phyloP scores from a whole-genome alignment of 768 basidiomycete genomes.

The Flagelloscypha sp. region DNA sequence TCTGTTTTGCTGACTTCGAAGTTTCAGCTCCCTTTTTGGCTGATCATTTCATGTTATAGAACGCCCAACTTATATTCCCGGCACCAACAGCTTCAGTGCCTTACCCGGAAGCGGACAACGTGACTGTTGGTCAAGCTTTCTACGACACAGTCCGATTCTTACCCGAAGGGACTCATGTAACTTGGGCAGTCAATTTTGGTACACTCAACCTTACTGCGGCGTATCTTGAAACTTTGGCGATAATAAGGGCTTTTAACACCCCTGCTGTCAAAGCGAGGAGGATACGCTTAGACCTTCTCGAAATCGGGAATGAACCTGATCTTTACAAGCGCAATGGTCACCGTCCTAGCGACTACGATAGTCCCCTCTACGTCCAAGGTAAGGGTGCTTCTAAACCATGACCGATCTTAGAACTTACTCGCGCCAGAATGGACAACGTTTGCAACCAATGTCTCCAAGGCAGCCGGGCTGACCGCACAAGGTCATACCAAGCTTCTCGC shows the following conservation, averaged over 20 bases:
- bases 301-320: slow-evolving; percentile 58
- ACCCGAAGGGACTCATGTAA: slow-evolving; percentile 53
- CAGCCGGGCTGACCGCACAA: slow-evolving; percentile 26
- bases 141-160: slow-evolving; percentile 46
- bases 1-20: background rate
- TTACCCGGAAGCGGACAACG: slow-evolving; percentile 59
- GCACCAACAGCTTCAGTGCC: slow-evolving; percentile 39
- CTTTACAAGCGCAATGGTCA: slow-evolving; percentile 40
- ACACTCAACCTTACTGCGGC: slow-evolving; percentile 40
- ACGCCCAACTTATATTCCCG: slow-evolving; percentile 42
- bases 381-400: slow-evolving; percentile 20
- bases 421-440: slow-evolving; percentile 44
- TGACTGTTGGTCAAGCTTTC: slow-evolving; percentile 50
- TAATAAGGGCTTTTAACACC: slow-evolving; percentile 41
- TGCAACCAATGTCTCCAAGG: slow-evolving; percentile 38
- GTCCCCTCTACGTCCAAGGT: slow-evolving; percentile 41
- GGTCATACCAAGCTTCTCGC: slow-evolving; percentile 41
- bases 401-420: background rate
- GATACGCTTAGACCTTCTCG: slow-evolving; percentile 47
- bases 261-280: slow-evolving; percentile 27
- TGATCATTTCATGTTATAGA: slow-evolving; percentile 19
- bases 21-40: background rate
- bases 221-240: slow-evolving; percentile 38
- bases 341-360: slow-evolving; percentile 30
- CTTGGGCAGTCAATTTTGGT: slow-evolving; percentile 64